phyloP scores from a whole-genome alignment of 495 filamentous ascomycete genomes.

The Talaromyces liani region DNA sequence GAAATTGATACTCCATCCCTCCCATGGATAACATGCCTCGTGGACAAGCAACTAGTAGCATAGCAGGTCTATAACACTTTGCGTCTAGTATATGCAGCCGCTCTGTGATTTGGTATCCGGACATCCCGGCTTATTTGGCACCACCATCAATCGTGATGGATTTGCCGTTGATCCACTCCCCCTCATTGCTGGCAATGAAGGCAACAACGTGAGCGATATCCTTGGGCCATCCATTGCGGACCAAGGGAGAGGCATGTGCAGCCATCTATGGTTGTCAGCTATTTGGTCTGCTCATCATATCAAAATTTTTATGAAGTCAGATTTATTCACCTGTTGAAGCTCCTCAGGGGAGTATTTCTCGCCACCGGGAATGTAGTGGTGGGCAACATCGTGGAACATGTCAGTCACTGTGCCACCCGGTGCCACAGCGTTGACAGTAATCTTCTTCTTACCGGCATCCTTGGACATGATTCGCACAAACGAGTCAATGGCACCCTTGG shows the following conservation, averaged over 20 bases:
- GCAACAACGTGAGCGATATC: slow-evolving; percentile 56
- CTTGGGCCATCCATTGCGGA: slow-evolving; percentile 53
- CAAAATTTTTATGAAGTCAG: slow-evolving; percentile 34
- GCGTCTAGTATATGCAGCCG: too few species aligned
- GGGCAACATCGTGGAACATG: slow-evolving; percentile 61
- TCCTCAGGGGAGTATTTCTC: background rate
- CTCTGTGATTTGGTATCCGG: too few species aligned
- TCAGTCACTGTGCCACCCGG: slow-evolving; percentile 63
- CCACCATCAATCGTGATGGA: slow-evolving; percentile 6
- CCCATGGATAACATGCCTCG: too few species aligned
- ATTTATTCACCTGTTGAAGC: background rate
- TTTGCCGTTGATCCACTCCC: slow-evolving; percentile 50
- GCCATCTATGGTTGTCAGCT: too few species aligned
- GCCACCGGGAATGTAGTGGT: slow-evolving; percentile 51
- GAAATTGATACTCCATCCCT: too few species aligned
- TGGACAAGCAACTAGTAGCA: too few species aligned
- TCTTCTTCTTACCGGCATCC: slow-evolving; percentile 42
- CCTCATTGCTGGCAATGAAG: slow-evolving; percentile 49
- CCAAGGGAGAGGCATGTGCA: slow-evolving; percentile 27
- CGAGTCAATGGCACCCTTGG: slow-evolving; percentile 51
- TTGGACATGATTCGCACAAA: slow-evolving; percentile 48
- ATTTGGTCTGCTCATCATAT: too few species aligned
- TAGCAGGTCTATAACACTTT: too few species aligned
- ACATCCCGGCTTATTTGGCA: background rate
- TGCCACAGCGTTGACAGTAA: slow-evolving; percentile 59